Evolutionary conservation across 2,329 filamentous ascomycete genomes (phyloP), one percentile per base, ranked within the genome.

Genomic region (Sordariomycetes sp.): DNA sequence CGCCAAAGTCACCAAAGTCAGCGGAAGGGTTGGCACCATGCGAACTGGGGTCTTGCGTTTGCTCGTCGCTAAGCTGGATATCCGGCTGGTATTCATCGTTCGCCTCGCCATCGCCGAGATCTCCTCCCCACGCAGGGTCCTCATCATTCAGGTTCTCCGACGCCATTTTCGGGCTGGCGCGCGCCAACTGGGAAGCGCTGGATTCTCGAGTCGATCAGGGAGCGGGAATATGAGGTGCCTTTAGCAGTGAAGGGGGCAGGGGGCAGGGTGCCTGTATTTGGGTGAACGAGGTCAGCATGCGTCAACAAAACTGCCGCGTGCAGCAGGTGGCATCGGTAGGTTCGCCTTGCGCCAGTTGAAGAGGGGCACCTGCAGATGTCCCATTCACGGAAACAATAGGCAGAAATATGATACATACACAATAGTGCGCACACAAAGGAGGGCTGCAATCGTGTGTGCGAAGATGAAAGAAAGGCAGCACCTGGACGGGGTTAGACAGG

Each of bases 31-130:
- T 71, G 64, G 72, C 74, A 74, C 71, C 69, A 66, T 70, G 69
- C 63, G 71, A 69, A 64, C 70, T 65, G 68, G 67, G 65, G 68
- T 77, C 74, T 75, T 79, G 72, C 72, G 72, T 74, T 74, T 80
- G 71, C 72, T 79, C 72, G 69, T 78, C 76, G 72, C 77, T 80
- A 77, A 76, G 73, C 71, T 79, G 75, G 72, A 68, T 74, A 71
- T 79, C 76, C 68, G 76, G 51, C 18, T 54, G 57, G 25, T 53
- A 58, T 20, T 58, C 51, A 54, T 58, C 57, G 54, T 37, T 40
- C 40, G 37, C 51, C 34, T 58, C 57, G 14, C 32, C 52, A 25
- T 73, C 52, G 18, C 73, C 78, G 71, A 76, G 76, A 71, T 78
- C 77, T 72, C 77, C 74, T 69, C 78, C 75, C 46, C 46, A 50